Conservation (phyloP, 2,329 filamentous ascomycete genomes). For the Arthroderma sp. region DNA sequence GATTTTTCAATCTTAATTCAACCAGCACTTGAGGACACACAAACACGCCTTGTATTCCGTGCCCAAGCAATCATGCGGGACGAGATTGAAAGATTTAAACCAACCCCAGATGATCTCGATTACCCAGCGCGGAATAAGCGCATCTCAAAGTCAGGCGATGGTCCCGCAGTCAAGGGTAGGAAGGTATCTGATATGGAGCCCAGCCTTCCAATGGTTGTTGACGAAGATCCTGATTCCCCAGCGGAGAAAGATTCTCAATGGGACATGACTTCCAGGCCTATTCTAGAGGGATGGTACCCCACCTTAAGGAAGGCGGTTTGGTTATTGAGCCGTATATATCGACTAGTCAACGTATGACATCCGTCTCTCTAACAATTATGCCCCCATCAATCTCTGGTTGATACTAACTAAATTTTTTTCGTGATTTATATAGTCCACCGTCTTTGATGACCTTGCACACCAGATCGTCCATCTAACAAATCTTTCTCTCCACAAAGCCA, state of each 20-base stretch:
- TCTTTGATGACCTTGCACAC: slow-evolving; percentile 60
- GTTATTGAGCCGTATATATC: slow-evolving; percentile 55
- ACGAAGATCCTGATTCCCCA: slow-evolving; percentile 36
- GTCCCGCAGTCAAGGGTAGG: slow-evolving; percentile 40
- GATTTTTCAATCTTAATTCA: slow-evolving; percentile 51
- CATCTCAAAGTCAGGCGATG: slow-evolving; percentile 27
- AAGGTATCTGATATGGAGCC: slow-evolving; percentile 34
- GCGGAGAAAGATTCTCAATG: slow-evolving; percentile 34
- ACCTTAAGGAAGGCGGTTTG: slow-evolving; percentile 54
- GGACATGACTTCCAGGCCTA: slow-evolving; percentile 44
- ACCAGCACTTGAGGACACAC: slow-evolving; percentile 53
- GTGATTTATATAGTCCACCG: slow-evolving; percentile 38
- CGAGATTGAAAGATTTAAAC: slow-evolving; percentile 53
- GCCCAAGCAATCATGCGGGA: slow-evolving; percentile 50
- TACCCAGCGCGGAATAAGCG: slow-evolving; percentile 43
- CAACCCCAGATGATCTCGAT: slow-evolving; percentile 51
- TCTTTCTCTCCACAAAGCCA: slow-evolving; percentile 63
- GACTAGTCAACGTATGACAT: slow-evolving; percentile 47
- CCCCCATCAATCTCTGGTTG: slow-evolving; percentile 6
- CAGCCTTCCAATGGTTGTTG: slow-evolving; percentile 38
- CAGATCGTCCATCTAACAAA: slow-evolving; percentile 86
- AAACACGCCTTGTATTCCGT: slow-evolving; percentile 53
- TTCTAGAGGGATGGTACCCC: slow-evolving; percentile 51
- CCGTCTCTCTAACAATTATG: neutral
- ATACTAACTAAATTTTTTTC: slow-evolving; percentile 12